Evolutionary conservation across 768 basidiomycete genomes (phyloP).

Genomic region (Sarcodon aspratus): DNA sequence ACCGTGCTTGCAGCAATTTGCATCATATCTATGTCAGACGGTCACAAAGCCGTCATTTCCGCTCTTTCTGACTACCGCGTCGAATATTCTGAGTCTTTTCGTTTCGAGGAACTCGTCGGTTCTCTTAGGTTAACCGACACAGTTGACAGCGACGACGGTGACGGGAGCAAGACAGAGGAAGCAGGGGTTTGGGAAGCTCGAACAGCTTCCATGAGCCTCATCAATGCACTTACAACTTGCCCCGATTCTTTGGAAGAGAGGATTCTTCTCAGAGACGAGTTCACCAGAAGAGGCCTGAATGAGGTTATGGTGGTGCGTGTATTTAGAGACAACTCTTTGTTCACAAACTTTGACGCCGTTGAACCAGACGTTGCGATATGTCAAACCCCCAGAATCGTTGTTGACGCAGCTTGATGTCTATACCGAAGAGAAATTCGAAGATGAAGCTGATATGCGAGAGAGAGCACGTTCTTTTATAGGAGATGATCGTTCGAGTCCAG

Average conservation of each 20-base stretch:
- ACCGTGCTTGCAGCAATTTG: slow-evolving; percentile 83
- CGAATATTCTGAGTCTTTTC: slow-evolving; percentile 58
- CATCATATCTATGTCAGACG: slow-evolving; percentile 56
- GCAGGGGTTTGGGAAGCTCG: slow-evolving; percentile 78
- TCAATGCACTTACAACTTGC: slow-evolving; percentile 72
- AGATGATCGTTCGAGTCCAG: slow-evolving; percentile 22
- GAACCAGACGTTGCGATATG: slow-evolving; percentile 58
- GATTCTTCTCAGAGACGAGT: slow-evolving; percentile 71
- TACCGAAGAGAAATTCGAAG: slow-evolving; percentile 82
- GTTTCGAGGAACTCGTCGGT: slow-evolving; percentile 67
- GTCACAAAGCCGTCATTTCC: slow-evolving; percentile 62
- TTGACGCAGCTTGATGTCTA: slow-evolving; percentile 75
- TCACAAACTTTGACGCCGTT: neutral
- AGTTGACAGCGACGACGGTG: slow-evolving; percentile 17
- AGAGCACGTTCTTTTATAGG: slow-evolving; percentile 31
- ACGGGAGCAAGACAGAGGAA: slow-evolving; percentile 25
- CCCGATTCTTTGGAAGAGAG: slow-evolving; percentile 73
- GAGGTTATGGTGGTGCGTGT: slow-evolving; percentile 70
- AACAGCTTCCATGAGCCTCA: slow-evolving; percentile 59
- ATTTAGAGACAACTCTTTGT: neutral
- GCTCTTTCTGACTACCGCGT: slow-evolving; percentile 76
- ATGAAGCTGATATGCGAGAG: slow-evolving; percentile 77
- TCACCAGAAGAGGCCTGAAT: slow-evolving; percentile 70
- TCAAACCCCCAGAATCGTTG: slow-evolving; percentile 67
- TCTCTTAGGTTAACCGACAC: slow-evolving; percentile 46